Base-by-base conservation (phyloP, 352 stramenopile species). In the Phytophthora citrophthora region DNA sequence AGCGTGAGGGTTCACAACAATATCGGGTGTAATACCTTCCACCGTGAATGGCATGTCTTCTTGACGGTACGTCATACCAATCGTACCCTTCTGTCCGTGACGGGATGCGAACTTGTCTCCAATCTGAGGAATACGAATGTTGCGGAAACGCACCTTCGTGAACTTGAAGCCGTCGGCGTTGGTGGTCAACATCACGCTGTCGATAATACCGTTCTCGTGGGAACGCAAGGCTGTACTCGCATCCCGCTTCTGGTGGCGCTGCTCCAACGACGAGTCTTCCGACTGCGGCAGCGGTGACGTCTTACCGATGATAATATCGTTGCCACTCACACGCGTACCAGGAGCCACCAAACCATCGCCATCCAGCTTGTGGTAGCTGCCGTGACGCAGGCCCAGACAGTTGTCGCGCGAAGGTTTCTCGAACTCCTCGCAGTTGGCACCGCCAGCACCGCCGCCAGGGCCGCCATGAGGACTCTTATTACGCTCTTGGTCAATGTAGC, bases 1-100 rank as follows among this genome's bases (percentile, higher is more conserved):
- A 63, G 97, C 98, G 85, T 99, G 98, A 12, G 98, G 98, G 81
- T 99, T 99, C 31, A 99, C 97, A 73, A 99, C 98, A 61, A 99
- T 99, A 79, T 99, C 98, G 2, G 98, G 98, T 2, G 96, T 97
- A 68, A 99, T 99, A 27, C 98, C 88, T 68, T 99, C 95, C n/a
- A 95, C 87, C 16, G 96, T 99, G 76, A 99, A 99, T 31, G 98
- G 98, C 98, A 99, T 99, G 73, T 99, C 98, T 74, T 99, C 97
- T 72, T 99, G 97, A 26, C 93, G 91, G 72, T 99, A 99, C 23
- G 96, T 99, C 97, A 99, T 99, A 64, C 98, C 97, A 74, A 99
- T 99, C 32, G 97, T 99, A 64, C 88, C 88, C 70, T 96, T 96
- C 72, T 96, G 88, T 68, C 88, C 88, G 76, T 93, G 94, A 70